Conservation (phyloP, 1,139 yeast genomes). For the Debaryomycetaceae sp. region DNA sequence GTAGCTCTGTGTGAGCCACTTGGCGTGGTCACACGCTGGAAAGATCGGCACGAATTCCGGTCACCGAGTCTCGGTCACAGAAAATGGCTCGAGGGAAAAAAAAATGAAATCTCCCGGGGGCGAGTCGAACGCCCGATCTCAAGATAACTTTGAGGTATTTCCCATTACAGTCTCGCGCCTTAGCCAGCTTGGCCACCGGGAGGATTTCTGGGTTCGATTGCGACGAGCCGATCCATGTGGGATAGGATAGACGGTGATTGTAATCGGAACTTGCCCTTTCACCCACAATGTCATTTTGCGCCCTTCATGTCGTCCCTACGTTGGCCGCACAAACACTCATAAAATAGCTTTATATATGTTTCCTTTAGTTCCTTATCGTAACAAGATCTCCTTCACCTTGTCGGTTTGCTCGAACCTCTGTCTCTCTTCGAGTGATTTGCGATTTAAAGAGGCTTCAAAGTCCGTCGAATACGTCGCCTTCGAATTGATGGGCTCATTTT, state of each 20-base stretch:
- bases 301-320: too few relatives aligned
- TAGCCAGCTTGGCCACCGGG: conserved; percentile 79
- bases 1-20: too few relatives aligned
- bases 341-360: too few relatives aligned
- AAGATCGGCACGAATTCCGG: too few relatives aligned
- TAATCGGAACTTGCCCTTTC: too few relatives aligned
- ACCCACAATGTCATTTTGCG: too few relatives aligned
- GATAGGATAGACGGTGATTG: too few relatives aligned
- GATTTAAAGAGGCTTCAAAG: conserved; percentile 40
- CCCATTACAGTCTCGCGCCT: conserved; percentile 77
- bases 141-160: conserved; percentile 48
- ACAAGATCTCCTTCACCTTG: conserved; percentile 16
- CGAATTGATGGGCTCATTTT: conserved; percentile 45
- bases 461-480: conserved; percentile 50
- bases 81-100: conserved; percentile 2
- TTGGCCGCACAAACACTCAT: too few relatives aligned
- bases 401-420: conserved; percentile 36
- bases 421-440: conserved; percentile 39
- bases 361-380: conserved; percentile 1
- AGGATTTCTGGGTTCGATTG: too few relatives aligned
- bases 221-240: too few relatives aligned
- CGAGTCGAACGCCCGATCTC: conserved; percentile 85
- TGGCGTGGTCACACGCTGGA: too few relatives aligned
- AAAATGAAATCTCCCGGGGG: conserved; percentile 61
- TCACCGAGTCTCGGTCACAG: too few relatives aligned